Conservation (phyloP, 345 rosid genomes). For the Schrenkiella parvula region DNA sequence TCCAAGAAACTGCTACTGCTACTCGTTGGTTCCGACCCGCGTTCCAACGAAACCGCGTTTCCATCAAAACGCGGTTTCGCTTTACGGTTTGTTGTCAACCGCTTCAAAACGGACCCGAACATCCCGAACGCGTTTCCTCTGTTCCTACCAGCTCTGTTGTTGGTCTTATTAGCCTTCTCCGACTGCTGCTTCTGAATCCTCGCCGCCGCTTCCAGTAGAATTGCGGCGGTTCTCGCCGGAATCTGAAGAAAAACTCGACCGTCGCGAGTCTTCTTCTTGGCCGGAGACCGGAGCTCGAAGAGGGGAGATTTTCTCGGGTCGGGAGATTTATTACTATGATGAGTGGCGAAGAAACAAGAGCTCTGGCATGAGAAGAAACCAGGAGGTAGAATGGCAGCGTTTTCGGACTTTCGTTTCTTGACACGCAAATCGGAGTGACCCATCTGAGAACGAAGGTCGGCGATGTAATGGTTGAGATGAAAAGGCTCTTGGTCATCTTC, state of each 20-base stretch:
- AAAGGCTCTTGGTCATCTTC: constrained; percentile 93
- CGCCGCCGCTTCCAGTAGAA: constrained; percentile 70
- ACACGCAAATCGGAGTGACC: constrained; percentile 38
- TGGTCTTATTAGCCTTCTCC: constrained; percentile 6
- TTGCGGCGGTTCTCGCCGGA: constrained; percentile 30
- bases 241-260: constrained; percentile 34
- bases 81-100: constrained; percentile 41
- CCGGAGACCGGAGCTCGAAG: constrained; percentile 52
- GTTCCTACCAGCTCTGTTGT: constrained; percentile 34
- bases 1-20: constrained; percentile 19
- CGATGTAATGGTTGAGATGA: constrained; percentile 59
- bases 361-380: constrained; percentile 46
- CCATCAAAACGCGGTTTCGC: constrained; percentile 22
- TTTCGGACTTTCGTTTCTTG: constrained; percentile 46
- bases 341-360: constrained; percentile 58
- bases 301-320: constrained; percentile 68
- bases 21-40: constrained; percentile 26
- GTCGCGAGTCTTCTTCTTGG: constrained; percentile 28
- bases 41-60: constrained; percentile 23
- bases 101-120: constrained; percentile 56
- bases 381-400: constrained; percentile 17
- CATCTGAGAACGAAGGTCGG: constrained; percentile 49
- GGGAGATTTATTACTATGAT: constrained; percentile 40
- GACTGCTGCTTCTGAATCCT: constrained; percentile 62
- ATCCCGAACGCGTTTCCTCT: constrained; percentile 38